Evolutionary conservation across 805 yeast genomes (phyloP).

Genomic region (Yamadazyma phyllophila): DNA sequence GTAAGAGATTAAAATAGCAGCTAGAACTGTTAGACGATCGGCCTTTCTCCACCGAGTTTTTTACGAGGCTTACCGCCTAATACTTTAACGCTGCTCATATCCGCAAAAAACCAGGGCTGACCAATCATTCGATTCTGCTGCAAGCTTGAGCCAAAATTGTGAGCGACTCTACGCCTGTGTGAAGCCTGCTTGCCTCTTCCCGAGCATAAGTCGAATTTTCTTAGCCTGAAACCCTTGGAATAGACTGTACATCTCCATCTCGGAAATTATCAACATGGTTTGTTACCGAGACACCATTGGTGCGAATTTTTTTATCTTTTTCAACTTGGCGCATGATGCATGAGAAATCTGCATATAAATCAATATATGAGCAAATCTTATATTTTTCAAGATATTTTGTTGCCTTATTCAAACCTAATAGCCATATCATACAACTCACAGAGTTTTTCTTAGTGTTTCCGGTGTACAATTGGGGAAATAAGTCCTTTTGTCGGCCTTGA

Average conservation of each 20-base stretch:
- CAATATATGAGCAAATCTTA: neutral
- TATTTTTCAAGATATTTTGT: neutral
- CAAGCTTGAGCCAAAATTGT: neutral
- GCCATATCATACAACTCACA: neutral
- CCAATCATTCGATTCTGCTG: neutral
- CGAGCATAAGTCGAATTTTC: neutral
- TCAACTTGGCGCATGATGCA: constrained; percentile 13
- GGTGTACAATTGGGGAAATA: neutral
- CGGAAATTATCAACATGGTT: neutral
- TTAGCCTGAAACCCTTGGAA: neutral
- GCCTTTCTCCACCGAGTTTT: neutral
- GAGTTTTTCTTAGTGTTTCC: neutral
- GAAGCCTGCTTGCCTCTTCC: neutral
- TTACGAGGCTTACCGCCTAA: neutral
- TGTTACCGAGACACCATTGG: neutral
- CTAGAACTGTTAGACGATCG: neutral
- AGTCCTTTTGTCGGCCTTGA: neutral
- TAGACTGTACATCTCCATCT: neutral
- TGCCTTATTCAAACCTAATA: neutral
- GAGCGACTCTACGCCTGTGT: neutral
- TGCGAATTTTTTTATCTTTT: constrained; percentile 4
- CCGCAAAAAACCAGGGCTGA: neutral
- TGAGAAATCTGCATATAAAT: neutral
- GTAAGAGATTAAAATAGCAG: too few relatives aligned
- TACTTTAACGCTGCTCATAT: neutral